phyloP scores from a whole-genome alignment of 768 basidiomycete species.

The Panus rudis region DNA sequence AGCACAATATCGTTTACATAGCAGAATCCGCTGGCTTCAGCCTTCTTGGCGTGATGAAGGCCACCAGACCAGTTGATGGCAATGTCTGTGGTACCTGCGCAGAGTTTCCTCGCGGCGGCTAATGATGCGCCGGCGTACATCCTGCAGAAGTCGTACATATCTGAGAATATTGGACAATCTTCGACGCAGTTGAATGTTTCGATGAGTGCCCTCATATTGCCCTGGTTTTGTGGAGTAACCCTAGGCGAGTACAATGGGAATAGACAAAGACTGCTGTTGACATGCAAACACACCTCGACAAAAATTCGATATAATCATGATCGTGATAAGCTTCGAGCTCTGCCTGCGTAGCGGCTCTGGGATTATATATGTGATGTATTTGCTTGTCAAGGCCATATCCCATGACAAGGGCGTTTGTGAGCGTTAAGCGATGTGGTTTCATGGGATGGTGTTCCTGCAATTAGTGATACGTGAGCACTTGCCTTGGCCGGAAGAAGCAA shows the following conservation, averaged over 20 bases:
- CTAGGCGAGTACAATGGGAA: conserved; percentile 31
- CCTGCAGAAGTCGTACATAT: conserved; percentile 90
- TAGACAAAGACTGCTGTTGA: not conserved
- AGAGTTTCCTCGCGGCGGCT: conserved; percentile 84
- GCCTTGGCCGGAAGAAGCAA: not conserved
- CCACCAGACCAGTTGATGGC: conserved; percentile 99
- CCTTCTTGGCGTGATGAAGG: conserved; percentile 95
- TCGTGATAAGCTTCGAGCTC: conserved; percentile 93
- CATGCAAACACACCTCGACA: conserved; percentile 60
- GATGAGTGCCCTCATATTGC: conserved; percentile 68
- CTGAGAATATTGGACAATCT: conserved; percentile 94
- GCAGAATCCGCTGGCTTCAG: conserved; percentile 97
- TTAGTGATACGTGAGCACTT: not conserved
- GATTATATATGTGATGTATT: conserved; percentile 88
- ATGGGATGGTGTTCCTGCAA: conserved; percentile 93
- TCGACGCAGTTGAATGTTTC: conserved; percentile 92
- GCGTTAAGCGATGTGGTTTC: conserved; percentile 94
- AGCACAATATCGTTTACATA: conserved; percentile 97
- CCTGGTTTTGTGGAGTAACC: conserved; percentile 73
- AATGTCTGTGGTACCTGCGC: conserved; percentile 82
- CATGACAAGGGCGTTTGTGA: conserved; percentile 93
- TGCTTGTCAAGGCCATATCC: conserved; percentile 95
- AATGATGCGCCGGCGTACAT: conserved; percentile 93
- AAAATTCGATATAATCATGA: conserved; percentile 90
- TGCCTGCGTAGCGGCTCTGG: conserved; percentile 78